phyloP scores from a whole-genome alignment of 345 rosid species.

The Clarkia xantiana region DNA sequence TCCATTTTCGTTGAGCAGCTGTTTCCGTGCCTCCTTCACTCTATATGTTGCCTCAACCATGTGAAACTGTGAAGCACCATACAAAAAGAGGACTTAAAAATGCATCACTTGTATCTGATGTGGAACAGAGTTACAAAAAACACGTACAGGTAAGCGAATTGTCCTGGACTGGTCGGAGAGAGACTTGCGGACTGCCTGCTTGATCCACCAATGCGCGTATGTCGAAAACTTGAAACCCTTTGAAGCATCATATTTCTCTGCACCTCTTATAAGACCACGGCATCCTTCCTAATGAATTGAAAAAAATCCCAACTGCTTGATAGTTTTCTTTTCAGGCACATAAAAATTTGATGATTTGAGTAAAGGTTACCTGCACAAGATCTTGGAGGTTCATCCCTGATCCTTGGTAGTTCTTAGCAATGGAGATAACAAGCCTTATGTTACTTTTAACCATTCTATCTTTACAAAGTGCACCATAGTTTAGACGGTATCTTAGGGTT shows the following conservation, averaged over 20 bases:
- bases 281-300: slow-evolving; percentile 64
- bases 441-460: slow-evolving; percentile 92
- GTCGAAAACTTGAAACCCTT: slow-evolving; percentile 97
- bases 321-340: not conserved
- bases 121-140: slow-evolving; percentile 1
- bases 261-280: slow-evolving; percentile 75
- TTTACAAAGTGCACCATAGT: slow-evolving; percentile 58
- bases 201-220: slow-evolving; percentile 98
- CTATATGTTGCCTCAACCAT: slow-evolving; percentile 87
- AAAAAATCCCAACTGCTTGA: slow-evolving; percentile 7
- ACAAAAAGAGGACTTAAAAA: not conserved
- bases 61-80: slow-evolving; percentile 43
- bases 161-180: slow-evolving; percentile 81
- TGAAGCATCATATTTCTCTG: slow-evolving; percentile 90
- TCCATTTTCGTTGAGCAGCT: slow-evolving; percentile 51
- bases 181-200: slow-evolving; percentile 75
- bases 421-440: slow-evolving; percentile 87
- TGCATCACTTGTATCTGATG: no score
- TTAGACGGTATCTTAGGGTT: slow-evolving; percentile 56
- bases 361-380: slow-evolving; percentile 68
- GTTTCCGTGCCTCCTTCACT: slow-evolving; percentile 80
- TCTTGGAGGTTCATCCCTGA: slow-evolving; percentile 88
- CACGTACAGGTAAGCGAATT: slow-evolving; percentile 70
- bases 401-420: slow-evolving; percentile 84
- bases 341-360: not conserved